A percentile compares a stretch with the other conserved stretches of the same genome.
phyloP scores from a whole-genome alignment of 371 early-diverging fungal genomes.

The Mortierella polycephala region DNA sequence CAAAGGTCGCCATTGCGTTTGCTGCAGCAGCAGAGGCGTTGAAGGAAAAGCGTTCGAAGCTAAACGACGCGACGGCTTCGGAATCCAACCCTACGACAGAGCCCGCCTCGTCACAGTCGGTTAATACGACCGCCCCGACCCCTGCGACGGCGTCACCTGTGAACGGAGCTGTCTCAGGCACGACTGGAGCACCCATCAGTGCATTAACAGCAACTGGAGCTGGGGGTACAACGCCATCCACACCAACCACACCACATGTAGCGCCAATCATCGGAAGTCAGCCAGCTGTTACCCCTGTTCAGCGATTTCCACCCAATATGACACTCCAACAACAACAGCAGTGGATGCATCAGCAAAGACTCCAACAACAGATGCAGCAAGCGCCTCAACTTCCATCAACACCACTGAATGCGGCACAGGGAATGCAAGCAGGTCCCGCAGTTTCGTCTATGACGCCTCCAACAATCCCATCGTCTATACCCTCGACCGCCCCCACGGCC shows the following conservation, averaged over 20 bases:
- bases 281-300: conserved; percentile 3
- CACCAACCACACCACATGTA: conserved; percentile 15
- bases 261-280: conserved; percentile 27
- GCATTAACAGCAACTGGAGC: conserved; percentile 1
- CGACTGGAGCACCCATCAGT: conserved; percentile 2
- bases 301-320: conserved; percentile 22
- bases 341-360: conserved; percentile 30
- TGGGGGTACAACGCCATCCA: not conserved
- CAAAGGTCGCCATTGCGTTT: conserved; percentile 44
- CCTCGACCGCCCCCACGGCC: conserved; percentile 6
- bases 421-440: not conserved
- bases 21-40: conserved; percentile 33
- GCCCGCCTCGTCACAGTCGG: not conserved
- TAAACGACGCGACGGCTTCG: not conserved
- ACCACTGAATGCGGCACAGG: conserved; percentile 7
- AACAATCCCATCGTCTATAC: conserved; percentile 15
- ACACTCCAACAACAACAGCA: conserved; percentile 22
- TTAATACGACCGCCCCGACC: not conserved
- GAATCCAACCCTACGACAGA: not conserved
- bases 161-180: not conserved
- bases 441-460: not conserved
- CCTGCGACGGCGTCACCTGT: conserved; percentile 1
- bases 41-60: conserved; percentile 8
- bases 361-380: conserved; percentile 22
- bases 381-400: not conserved